Evolutionary conservation across 2,329 filamentous ascomycete genomes (phyloP).

Genomic region (Colletotrichum lini): DNA sequence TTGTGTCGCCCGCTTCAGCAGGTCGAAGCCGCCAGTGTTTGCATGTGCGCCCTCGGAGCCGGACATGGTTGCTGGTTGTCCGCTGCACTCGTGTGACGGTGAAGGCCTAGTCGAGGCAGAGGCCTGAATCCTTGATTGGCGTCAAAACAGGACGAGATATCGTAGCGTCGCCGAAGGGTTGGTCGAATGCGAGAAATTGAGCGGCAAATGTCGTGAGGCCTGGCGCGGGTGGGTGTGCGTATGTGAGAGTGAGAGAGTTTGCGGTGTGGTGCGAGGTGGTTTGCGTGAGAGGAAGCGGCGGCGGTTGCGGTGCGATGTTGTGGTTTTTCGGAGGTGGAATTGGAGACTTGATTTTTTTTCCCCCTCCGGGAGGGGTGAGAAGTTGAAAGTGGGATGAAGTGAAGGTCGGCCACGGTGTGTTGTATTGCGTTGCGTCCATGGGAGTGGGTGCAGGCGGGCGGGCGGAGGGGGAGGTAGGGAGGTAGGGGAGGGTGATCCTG

Average conservation of each 20-base stretch:
- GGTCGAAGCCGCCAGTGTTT: slow-evolving; percentile 65
- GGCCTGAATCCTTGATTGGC: slow-evolving; percentile 34
- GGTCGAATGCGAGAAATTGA: slow-evolving; percentile 11
- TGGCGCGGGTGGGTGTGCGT: slow-evolving; percentile 21
- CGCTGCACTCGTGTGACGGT: slow-evolving; percentile 19
- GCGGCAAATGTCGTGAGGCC: slow-evolving; percentile 13
- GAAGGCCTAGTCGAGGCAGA: slow-evolving; percentile 42
- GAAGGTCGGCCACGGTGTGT: slow-evolving; percentile 28
- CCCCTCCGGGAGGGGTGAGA: slow-evolving; percentile 26
- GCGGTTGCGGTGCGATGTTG: slow-evolving; percentile 32
- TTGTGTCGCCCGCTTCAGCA: slow-evolving; percentile 73
- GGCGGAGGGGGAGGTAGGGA: slow-evolving; percentile 21
- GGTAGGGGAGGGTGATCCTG: background rate
- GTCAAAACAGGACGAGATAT: slow-evolving; percentile 41
- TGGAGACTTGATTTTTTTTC: slow-evolving; percentile 40
- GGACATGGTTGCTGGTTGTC: slow-evolving; percentile 58
- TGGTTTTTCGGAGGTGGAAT: slow-evolving; percentile 41
- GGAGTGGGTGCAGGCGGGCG: slow-evolving; percentile 30
- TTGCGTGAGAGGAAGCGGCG: slow-evolving; percentile 29
- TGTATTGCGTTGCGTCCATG: slow-evolving; percentile 25
- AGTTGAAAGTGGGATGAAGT: slow-evolving; percentile 36
- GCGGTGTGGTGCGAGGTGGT: slow-evolving; percentile 20
- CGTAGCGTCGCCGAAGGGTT: slow-evolving; percentile 26
- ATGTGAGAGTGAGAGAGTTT: background rate
- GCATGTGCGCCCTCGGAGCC: slow-evolving; percentile 60